Evolutionary conservation across 2,329 filamentous ascomycete genomes (phyloP).

Genomic region (Trichoderma sp.): DNA sequence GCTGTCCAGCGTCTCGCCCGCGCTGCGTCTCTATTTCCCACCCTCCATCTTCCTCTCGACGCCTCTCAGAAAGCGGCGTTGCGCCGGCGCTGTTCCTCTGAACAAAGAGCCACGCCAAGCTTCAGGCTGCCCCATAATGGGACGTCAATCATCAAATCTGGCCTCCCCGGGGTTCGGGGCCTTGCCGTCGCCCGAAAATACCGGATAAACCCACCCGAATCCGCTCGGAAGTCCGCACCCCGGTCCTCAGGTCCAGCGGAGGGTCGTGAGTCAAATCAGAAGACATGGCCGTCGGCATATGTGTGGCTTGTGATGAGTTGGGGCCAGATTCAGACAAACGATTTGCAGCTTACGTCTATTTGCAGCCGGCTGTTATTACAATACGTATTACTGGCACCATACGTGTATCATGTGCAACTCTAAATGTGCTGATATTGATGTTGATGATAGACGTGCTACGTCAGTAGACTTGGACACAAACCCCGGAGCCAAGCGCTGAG

Average conservation of each 20-base stretch:
- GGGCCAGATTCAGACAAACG: not conserved
- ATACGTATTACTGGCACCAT: not conserved
- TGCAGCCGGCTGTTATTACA: not conserved
- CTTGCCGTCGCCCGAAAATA: constrained; percentile 18
- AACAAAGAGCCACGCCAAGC: constrained; percentile 7
- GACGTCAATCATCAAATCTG: not conserved
- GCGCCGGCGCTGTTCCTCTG: constrained; percentile 17
- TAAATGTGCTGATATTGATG: not conserved
- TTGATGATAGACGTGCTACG: not conserved
- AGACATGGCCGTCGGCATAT: constrained; percentile 6
- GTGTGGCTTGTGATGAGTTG: not conserved
- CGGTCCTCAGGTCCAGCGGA: not conserved
- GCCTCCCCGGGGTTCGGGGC: constrained; percentile 18
- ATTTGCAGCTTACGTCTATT: not conserved
- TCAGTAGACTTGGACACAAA: not conserved
- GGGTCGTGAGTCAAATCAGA: constrained; percentile 14
- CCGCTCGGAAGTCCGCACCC: constrained; percentile 21
- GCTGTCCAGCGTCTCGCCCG: not conserved
- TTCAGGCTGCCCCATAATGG: not conserved
- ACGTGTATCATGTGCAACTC: constrained; percentile 1
- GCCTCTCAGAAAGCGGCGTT: constrained; percentile 23
- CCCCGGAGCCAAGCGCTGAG: constrained; percentile 4
- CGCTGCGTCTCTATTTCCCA: not conserved
- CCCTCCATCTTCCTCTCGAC: not conserved
- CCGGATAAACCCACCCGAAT: constrained; percentile 19